Percentiles rank a stretch among this genome's conserved stretches.
Evolutionary conservation across 2,329 filamentous ascomycete species (phyloP).

Genomic region (Aspergillus sp.): DNA sequence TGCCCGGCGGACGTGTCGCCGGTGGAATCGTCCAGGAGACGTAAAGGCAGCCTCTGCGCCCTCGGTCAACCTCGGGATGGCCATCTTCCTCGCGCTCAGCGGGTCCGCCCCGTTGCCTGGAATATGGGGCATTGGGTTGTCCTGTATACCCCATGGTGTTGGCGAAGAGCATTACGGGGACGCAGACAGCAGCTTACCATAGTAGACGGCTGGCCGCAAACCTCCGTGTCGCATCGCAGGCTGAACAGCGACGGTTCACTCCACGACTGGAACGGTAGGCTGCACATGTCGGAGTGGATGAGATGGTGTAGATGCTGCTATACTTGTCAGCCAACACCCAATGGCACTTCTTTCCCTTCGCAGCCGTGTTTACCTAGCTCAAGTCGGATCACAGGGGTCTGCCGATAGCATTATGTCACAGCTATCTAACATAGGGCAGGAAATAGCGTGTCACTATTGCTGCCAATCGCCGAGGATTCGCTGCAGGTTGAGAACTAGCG

Average conservation of each 20-base stretch:
- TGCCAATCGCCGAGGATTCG: background rate
- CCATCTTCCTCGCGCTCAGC: conserved; percentile 22
- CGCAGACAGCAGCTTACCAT: conserved; percentile 20
- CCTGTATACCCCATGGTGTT: no score
- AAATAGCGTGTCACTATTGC: background rate
- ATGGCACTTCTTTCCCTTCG: background rate
- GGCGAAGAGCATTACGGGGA: no score
- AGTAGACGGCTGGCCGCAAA: conserved; percentile 19
- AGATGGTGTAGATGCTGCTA: conserved; percentile 1
- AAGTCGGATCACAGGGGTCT: background rate
- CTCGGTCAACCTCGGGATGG: conserved; percentile 28
- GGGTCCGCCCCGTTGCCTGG: conserved; percentile 14
- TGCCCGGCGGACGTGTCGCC: conserved; percentile 30
- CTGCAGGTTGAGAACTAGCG: no score
- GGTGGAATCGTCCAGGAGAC: conserved; percentile 26
- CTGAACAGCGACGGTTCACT: conserved; percentile 21
- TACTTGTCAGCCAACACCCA: background rate
- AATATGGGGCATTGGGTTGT: conserved; percentile 14
- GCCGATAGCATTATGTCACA: conserved; percentile 6
- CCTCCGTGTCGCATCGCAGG: conserved; percentile 23
- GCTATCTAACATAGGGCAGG: conserved; percentile 2
- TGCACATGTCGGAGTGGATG: conserved; percentile 16
- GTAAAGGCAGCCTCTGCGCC: conserved; percentile 23
- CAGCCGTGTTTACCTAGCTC: background rate
- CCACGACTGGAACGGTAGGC: conserved; percentile 20